A percentile compares a stretch with the other conserved stretches of the same genome.
These are phyloP conservation scores for Saturnispora diversa DNA, from an alignment of 805 yeast genomes.

Conservation along the genomic window DNA sequence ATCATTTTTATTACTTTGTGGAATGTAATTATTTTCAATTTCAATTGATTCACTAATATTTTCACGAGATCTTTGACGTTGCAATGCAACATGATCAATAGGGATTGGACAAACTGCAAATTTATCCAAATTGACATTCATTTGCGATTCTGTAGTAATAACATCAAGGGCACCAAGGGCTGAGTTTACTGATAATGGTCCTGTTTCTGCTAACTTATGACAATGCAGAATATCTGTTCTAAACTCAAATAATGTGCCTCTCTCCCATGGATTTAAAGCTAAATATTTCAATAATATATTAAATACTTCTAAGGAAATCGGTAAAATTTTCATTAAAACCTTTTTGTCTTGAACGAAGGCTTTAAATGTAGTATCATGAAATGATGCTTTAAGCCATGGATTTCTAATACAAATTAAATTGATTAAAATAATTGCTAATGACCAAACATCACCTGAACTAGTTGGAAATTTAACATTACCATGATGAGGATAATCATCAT, in stretches of 20 bases:
- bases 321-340: slow-evolving; percentile 58
- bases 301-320: slow-evolving; percentile 59
- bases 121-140: slow-evolving; percentile 5
- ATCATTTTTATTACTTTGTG: slow-evolving; percentile 16
- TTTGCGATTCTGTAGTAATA: slow-evolving; percentile 25
- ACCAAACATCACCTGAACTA: slow-evolving; percentile 78
- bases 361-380: slow-evolving; percentile 56
- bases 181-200: slow-evolving; percentile 30
- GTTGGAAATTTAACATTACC: slow-evolving; percentile 47
- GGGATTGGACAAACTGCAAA: slow-evolving; percentile 29
- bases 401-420: slow-evolving; percentile 77
- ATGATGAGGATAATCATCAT: slow-evolving; percentile 15
- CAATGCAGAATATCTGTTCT: slow-evolving; percentile 32
- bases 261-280: slow-evolving; percentile 39
- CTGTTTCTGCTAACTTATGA: slow-evolving; percentile 25
- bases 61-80: slow-evolving; percentile 26
- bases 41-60: slow-evolving; percentile 24
- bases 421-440: slow-evolving; percentile 70
- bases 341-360: slow-evolving; percentile 49
- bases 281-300: slow-evolving; percentile 39
- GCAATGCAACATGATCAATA: slow-evolving; percentile 29
- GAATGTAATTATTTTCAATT: slow-evolving; percentile 25
- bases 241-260: slow-evolving; percentile 36
- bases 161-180: slow-evolving; percentile 21
- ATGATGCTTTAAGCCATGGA: slow-evolving; percentile 82